A percentile compares a stretch with the other conserved stretches of the same genome.
phyloP scores from a whole-genome alignment of 208 protist species.

The Leishmania braziliensis region DNA sequence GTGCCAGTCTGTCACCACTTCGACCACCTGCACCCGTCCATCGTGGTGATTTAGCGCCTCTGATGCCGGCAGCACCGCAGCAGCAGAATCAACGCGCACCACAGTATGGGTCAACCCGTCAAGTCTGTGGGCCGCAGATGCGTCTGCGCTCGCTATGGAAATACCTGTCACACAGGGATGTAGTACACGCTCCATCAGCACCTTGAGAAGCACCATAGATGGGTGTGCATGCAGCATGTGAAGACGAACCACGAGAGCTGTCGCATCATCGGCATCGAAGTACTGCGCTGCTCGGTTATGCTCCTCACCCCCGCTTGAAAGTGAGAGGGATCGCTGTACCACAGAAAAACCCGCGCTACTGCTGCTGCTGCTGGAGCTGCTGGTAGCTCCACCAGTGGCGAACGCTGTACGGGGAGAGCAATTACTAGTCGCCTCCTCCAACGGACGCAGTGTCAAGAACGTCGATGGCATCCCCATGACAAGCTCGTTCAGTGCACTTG shows the following conservation, averaged over 20 bases:
- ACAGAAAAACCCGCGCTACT: conserved; percentile 1
- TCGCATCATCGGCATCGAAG: background rate
- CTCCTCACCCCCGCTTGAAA: background rate
- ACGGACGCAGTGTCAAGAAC: conserved; percentile 9
- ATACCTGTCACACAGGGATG: conserved; percentile 1
- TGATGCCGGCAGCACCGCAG: conserved; percentile 5
- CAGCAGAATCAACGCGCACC: background rate
- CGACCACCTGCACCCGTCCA: conserved; percentile 17
- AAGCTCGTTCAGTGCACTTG: background rate
- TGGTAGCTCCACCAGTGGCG: background rate
- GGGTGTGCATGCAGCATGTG: conserved; percentile 8
- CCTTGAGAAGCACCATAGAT: conserved; percentile 10
- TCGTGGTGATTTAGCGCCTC: conserved; percentile 7
- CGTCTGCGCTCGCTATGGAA: background rate
- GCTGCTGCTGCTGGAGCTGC: background rate
- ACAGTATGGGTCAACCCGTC: background rate
- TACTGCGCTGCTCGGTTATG: background rate
- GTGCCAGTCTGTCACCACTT: conserved; percentile 26
- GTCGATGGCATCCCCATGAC: background rate
- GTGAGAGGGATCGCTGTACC: conserved; percentile 15
- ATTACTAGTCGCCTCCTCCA: background rate
- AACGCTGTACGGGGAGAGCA: too few species aligned
- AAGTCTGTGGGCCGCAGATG: background rate
- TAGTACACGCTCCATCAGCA: conserved; percentile 3
- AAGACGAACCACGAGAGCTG: conserved; percentile 14